Percentiles rank a stretch among this genome's conserved stretches.
Conservation (phyloP, 768 basidiomycete genomes). For the Termitomyces sp. region DNA sequence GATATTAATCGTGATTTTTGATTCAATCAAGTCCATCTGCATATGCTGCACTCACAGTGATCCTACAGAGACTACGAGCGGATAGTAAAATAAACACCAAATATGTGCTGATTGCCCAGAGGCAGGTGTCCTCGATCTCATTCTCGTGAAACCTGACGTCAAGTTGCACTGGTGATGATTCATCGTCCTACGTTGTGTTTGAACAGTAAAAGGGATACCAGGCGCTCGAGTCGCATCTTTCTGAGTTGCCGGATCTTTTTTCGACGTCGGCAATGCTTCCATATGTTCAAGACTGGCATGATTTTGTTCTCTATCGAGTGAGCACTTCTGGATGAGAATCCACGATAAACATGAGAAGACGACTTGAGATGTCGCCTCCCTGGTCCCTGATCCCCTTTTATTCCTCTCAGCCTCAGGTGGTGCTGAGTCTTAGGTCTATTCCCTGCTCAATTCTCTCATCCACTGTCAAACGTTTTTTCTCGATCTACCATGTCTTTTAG, state of each 20-base stretch:
- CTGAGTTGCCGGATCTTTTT: background rate
- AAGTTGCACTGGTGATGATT: too few relatives aligned
- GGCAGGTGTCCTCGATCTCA: background rate
- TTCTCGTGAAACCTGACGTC: too few relatives aligned
- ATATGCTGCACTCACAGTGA: too few relatives aligned
- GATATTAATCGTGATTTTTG: background rate
- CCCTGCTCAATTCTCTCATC: too few relatives aligned
- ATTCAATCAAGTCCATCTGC: too few relatives aligned
- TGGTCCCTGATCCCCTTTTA: background rate
- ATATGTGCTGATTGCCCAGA: background rate
- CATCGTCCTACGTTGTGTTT: too few relatives aligned
- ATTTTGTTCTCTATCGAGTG: background rate
- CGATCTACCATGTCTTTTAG: background rate
- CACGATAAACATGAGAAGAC: background rate
- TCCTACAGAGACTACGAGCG: too few relatives aligned
- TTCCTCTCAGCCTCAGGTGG: background rate
- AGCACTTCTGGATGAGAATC: background rate
- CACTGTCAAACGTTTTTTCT: background rate
- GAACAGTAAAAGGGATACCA: too few relatives aligned
- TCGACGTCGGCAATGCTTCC: background rate
- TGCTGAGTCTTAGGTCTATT: too few relatives aligned
- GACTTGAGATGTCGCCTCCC: background rate
- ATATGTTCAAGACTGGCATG: too few relatives aligned
- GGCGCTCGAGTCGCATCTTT: background rate
- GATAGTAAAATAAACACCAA: too few relatives aligned